Percentiles rank a stretch among this genome's conserved stretches.
Conservation (phyloP, 164 flowering plant genomes). For the Berberis thunbergii region DNA sequence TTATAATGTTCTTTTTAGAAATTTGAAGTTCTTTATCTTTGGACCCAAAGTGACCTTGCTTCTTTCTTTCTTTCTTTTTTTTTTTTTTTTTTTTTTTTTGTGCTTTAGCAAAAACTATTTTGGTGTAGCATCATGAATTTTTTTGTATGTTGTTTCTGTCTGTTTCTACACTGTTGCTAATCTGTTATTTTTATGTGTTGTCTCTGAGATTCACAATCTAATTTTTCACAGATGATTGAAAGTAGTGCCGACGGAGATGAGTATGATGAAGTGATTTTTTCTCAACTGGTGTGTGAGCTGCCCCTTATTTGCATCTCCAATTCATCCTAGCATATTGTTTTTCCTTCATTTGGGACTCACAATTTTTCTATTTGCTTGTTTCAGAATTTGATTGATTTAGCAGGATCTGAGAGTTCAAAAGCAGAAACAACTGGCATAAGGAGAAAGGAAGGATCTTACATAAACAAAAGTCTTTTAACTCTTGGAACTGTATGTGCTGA, state of each 20-base stretch:
- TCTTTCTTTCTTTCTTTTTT: no score
- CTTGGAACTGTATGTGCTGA: constrained; percentile 98
- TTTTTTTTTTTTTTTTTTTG: no score
- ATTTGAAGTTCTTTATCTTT: no score
- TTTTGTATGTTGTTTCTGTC: no score
- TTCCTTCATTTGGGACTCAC: constrained; percentile 1
- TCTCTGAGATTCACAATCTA: background rate
- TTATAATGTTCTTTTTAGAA: no score
- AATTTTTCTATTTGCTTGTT: constrained; percentile 5
- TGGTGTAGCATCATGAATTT: no score
- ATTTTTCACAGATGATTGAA: constrained; percentile 83
- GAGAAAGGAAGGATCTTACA: constrained; percentile 97
- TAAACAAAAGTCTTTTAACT: constrained; percentile 95
- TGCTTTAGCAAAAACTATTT: no score
- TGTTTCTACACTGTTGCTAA: background rate
- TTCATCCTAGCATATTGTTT: background rate
- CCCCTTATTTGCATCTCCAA: background rate
- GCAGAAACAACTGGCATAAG: constrained; percentile 96
- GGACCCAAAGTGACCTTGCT: no score
- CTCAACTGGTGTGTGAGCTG: constrained; percentile 75
- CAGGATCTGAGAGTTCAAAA: constrained; percentile 99
- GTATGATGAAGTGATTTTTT: constrained; percentile 93
- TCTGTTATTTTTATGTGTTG: no score
- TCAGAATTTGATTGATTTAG: constrained; percentile 95
- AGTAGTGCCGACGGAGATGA: constrained; percentile 94